Percentiles rank a stretch among this genome's conserved stretches.
Evolutionary conservation across 768 basidiomycete species (phyloP).

Genomic region (Tricholoma saponaceum): DNA sequence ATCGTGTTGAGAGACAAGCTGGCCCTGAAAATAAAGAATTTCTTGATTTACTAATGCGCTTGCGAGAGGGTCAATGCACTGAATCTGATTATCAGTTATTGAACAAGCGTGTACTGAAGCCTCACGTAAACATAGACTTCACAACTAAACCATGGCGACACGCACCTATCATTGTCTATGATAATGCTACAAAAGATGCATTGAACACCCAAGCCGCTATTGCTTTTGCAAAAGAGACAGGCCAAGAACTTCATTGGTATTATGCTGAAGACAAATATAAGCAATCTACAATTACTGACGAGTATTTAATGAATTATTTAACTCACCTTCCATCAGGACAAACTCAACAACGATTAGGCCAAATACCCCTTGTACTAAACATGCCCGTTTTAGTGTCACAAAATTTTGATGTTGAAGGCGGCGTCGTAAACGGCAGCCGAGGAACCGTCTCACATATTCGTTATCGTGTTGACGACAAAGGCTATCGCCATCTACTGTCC

Average conservation of each 20-base stretch:
- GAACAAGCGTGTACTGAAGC: not conserved
- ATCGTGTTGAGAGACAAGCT: not conserved
- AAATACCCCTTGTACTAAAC: constrained; percentile 19
- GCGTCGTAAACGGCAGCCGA: constrained; percentile 26
- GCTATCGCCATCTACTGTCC: not conserved
- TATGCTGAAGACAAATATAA: not conserved
- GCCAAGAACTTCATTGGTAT: not conserved
- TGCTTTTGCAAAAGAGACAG: not conserved
- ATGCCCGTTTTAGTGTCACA: constrained; percentile 30
- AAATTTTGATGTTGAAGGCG: constrained; percentile 27
- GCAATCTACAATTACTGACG: not conserved
- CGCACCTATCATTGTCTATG: constrained; percentile 3
- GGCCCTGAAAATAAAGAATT: not conserved
- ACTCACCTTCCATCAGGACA: constrained; percentile 3
- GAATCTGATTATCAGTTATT: not conserved
- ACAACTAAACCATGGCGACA: not conserved
- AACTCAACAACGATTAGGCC: not conserved
- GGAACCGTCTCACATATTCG: constrained; percentile 15
- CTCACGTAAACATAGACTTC: not conserved
- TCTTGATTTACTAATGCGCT: not conserved
- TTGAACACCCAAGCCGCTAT: not conserved
- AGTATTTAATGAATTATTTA: not conserved
- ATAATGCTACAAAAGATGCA: constrained; percentile 6
- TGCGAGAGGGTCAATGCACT: not conserved
- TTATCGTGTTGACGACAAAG: constrained; percentile 4